Conservation (phyloP, 768 basidiomycete genomes). For the Pleurotus tuoliensis region DNA sequence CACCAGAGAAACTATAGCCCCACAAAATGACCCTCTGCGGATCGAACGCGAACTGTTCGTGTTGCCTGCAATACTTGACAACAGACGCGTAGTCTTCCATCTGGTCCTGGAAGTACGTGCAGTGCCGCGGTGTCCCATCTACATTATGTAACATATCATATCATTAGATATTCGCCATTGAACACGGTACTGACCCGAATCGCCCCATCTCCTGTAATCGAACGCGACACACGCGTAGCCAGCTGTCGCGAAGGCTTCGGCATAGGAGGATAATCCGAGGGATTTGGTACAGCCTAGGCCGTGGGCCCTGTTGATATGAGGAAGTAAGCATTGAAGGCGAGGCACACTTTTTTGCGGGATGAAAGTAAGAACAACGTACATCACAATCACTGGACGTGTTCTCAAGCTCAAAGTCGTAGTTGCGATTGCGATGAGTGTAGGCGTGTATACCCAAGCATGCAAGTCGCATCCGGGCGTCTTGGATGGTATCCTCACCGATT, state of each 20-base stretch:
- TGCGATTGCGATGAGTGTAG: conserved; percentile 1
- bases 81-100: conserved; percentile 34
- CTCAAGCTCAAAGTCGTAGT: no score
- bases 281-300: conserved; percentile 27
- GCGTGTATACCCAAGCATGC: conserved; percentile 31
- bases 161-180: no score
- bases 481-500: conserved; percentile 26
- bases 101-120: conserved; percentile 26
- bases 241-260: conserved; percentile 22
- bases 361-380: not conserved
- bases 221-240: conserved; percentile 32
- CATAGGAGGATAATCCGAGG: conserved; percentile 26
- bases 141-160: no score
- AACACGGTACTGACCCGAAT: conserved; percentile 19
- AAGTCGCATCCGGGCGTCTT: conserved; percentile 26
- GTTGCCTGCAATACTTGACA: conserved; percentile 26
- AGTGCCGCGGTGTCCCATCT: conserved; percentile 28
- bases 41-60: conserved; percentile 26
- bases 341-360: no score
- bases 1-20: conserved; percentile 31
- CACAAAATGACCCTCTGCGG: conserved; percentile 26
- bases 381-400: conserved; percentile 7
- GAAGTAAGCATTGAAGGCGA: not conserved
- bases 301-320: conserved; percentile 25
- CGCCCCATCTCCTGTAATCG: conserved; percentile 35